phyloP scores from a whole-genome alignment of 1,139 yeast species.

The Pichia kudriavzevii region DNA sequence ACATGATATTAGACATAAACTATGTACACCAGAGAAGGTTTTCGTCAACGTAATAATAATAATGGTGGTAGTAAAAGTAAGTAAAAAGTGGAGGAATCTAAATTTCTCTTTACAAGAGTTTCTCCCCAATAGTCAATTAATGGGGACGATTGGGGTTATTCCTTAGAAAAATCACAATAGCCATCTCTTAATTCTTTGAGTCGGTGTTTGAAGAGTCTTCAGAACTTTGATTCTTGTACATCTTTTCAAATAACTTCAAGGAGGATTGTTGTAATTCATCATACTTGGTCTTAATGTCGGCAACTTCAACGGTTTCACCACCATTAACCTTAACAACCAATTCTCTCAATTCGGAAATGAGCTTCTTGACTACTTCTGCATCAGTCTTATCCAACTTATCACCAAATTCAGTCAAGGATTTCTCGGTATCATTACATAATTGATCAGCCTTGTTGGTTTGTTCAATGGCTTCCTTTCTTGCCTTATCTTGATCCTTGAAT shows the following conservation, averaged over 20 bases:
- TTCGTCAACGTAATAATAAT: too few species aligned
- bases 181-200: constrained; percentile 9
- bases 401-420: constrained; percentile 88
- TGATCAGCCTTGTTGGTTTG: constrained; percentile 96
- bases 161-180: too few species aligned
- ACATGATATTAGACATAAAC: too few species aligned
- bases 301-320: constrained; percentile 76
- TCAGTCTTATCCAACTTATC: constrained; percentile 85
- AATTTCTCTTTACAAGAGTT: too few species aligned
- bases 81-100: too few species aligned
- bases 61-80: too few species aligned
- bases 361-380: constrained; percentile 77
- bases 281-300: constrained; percentile 84
- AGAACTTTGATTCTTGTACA: constrained; percentile 64
- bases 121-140: too few species aligned
- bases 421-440: constrained; percentile 93
- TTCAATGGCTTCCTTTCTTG: constrained; percentile 85
- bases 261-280: constrained; percentile 92
- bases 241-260: constrained; percentile 88
- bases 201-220: constrained; percentile 12
- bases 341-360: constrained; percentile 77
- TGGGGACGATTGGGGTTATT: too few species aligned
- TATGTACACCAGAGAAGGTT: too few species aligned
- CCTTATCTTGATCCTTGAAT: constrained; percentile 94
- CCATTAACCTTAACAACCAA: constrained; percentile 88